phyloP scores from a whole-genome alignment of 192 early-diverging fungal species.

The Radiomyces spectabilis region DNA sequence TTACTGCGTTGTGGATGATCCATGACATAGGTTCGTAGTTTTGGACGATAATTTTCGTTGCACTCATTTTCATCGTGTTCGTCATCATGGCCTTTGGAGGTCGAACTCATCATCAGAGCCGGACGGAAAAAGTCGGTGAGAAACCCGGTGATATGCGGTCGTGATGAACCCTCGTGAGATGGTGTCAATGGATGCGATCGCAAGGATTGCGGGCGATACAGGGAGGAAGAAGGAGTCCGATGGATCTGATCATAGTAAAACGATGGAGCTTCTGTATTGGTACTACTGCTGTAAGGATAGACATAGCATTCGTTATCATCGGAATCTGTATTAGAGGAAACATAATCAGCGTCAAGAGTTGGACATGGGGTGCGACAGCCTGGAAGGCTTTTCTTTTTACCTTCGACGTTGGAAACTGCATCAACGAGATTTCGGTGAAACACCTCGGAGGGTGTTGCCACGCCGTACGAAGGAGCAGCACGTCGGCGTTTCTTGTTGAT shows the following conservation, averaged over 20 bases:
- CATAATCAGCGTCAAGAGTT: background rate
- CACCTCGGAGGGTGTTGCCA: constrained; percentile 18
- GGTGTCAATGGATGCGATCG: constrained; percentile 8
- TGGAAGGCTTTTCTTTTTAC: constrained; percentile 1
- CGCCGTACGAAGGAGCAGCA: background rate
- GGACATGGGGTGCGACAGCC: background rate
- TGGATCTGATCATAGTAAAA: too few species aligned
- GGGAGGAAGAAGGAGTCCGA: constrained; percentile 1
- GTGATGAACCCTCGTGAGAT: too few species aligned
- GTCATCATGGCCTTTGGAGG: background rate
- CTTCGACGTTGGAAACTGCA: constrained; percentile 25
- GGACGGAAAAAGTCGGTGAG: constrained; percentile 6
- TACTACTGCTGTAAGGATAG: constrained; percentile 14
- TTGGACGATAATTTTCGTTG: constrained; percentile 5
- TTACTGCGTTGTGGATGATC: constrained; percentile 10
- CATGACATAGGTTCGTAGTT: constrained; percentile 12
- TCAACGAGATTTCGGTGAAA: constrained; percentile 22
- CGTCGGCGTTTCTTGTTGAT: constrained; percentile 3
- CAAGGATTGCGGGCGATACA: constrained; percentile 4
- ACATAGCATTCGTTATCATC: constrained; percentile 28
- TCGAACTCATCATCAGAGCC: background rate
- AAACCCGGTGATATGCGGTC: too few species aligned
- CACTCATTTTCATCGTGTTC: too few species aligned
- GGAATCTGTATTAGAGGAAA: constrained; percentile 6
- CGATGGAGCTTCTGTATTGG: background rate